Percentiles rank a stretch among this genome's conserved stretches.
phyloP scores from a whole-genome alignment of 495 filamentous ascomycete species.

The Neurospora sp. region DNA sequence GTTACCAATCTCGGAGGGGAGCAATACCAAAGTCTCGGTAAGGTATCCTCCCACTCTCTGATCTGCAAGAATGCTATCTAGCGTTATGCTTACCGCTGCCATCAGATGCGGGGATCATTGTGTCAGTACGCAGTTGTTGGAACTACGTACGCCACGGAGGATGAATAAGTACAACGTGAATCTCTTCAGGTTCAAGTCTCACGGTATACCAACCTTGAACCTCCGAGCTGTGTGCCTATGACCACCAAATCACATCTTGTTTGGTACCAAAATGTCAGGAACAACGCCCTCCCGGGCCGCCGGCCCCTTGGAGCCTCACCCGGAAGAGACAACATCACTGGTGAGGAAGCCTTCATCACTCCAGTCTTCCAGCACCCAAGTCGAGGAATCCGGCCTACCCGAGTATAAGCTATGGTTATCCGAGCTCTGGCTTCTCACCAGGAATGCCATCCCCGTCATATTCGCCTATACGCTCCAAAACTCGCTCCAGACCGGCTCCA shows the following conservation, averaged over 20 bases:
- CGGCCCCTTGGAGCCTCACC: slow-evolving; percentile 1
- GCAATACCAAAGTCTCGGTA: background rate
- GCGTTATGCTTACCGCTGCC: background rate
- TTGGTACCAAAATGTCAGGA: background rate
- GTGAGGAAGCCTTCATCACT: slow-evolving; percentile 29
- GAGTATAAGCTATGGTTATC: slow-evolving; percentile 26
- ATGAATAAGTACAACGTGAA: background rate
- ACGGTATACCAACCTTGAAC: background rate
- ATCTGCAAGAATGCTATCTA: background rate
- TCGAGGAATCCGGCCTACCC: background rate
- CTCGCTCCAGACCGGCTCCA: slow-evolving; percentile 75
- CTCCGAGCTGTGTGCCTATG: background rate
- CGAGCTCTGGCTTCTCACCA: slow-evolving; percentile 62
- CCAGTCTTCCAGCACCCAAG: slow-evolving; percentile 1
- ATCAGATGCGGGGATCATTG: background rate
- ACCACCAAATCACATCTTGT: background rate
- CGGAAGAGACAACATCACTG: slow-evolving; percentile 38
- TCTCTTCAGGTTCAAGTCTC: background rate
- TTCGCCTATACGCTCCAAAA: slow-evolving; percentile 85
- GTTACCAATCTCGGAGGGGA: background rate
- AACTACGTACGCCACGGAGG: background rate
- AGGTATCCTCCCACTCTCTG: background rate
- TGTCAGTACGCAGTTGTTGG: background rate
- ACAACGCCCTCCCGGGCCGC: background rate
- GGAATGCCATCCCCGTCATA: slow-evolving; percentile 69